These are phyloP conservation scores for Obelidium mucronatum DNA, from an alignment of 192 early-diverging fungal genomes.

Conservation along the genomic window DNA sequence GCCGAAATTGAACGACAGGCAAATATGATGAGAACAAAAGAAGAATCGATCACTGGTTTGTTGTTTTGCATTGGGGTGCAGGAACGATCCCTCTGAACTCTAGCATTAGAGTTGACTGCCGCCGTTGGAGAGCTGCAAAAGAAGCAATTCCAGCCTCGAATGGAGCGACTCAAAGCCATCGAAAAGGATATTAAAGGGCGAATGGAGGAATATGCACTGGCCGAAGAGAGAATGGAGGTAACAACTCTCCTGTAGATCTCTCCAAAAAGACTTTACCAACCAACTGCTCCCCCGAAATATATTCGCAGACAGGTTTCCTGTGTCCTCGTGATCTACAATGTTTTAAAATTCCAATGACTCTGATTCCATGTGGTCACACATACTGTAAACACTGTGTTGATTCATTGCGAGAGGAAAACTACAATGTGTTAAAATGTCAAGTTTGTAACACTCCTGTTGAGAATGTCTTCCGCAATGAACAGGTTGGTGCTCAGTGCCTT, in stretches of 20 bases:
- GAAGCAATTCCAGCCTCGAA: slow-evolving; percentile 63
- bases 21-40: slow-evolving; percentile 35
- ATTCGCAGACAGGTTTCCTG: slow-evolving; percentile 60
- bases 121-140: slow-evolving; percentile 51
- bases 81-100: no score
- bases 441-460: slow-evolving; percentile 43
- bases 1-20: slow-evolving; percentile 51
- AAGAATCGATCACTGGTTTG: slow-evolving; percentile 47
- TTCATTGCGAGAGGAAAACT: slow-evolving; percentile 59
- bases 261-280: not conserved
- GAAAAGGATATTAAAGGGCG: slow-evolving; percentile 59
- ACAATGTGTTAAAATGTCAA: slow-evolving; percentile 57
- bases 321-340: slow-evolving; percentile 60
- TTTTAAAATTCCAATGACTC: slow-evolving; percentile 55
- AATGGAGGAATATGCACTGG: slow-evolving; percentile 60
- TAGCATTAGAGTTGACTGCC: slow-evolving; percentile 35
- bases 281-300: not conserved
- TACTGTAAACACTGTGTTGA: slow-evolving; percentile 59
- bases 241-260: not conserved
- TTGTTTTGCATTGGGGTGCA: no score
- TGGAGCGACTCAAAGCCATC: slow-evolving; percentile 60
- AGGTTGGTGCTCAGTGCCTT: slow-evolving; percentile 18
- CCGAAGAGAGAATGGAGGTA: slow-evolving; percentile 64
- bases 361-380: slow-evolving; percentile 67
- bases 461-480: slow-evolving; percentile 55